A percentile compares a stretch with the other conserved stretches of the same genome.
These are phyloP conservation scores for Nakaseomyces glabratus DNA, from an alignment of 1,139 yeast genomes.

Conservation along the genomic window DNA sequence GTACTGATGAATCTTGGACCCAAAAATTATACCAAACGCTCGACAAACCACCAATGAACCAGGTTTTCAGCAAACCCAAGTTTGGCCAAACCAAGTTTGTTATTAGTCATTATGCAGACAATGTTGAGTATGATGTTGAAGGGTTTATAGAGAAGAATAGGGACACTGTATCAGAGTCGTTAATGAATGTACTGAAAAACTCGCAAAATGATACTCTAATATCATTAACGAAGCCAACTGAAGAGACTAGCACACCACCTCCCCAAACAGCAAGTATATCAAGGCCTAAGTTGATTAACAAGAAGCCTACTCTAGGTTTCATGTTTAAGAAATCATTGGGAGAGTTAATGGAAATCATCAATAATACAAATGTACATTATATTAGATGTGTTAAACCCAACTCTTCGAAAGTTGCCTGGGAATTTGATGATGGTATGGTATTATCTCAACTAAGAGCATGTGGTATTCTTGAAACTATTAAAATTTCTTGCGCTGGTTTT, in stretches of 20 bases:
- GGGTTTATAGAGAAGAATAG: slow-evolving; percentile 97
- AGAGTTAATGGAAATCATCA: slow-evolving; percentile 88
- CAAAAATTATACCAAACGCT: slow-evolving; percentile 84
- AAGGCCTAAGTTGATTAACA: slow-evolving; percentile 39
- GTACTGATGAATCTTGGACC: slow-evolving; percentile 89
- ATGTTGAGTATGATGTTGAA: slow-evolving; percentile 85
- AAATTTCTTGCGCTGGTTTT: slow-evolving; percentile 97
- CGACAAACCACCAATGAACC: slow-evolving; percentile 69
- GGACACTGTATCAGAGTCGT: slow-evolving; percentile 97
- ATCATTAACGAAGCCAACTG: slow-evolving; percentile 48
- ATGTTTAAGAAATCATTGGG: slow-evolving; percentile 89
- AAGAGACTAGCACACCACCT: slow-evolving; percentile 34
- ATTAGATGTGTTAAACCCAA: slow-evolving; percentile 98
- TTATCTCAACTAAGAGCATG: slow-evolving; percentile 94
- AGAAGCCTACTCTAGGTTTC: slow-evolving; percentile 92
- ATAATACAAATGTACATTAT: slow-evolving; percentile 93
- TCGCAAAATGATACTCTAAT: slow-evolving; percentile 59
- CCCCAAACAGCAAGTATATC: slow-evolving; percentile 33
- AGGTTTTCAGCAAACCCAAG: slow-evolving; percentile 86
- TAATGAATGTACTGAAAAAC: slow-evolving; percentile 71
- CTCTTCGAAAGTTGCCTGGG: slow-evolving; percentile 93
- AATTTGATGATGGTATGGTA: slow-evolving; percentile 93
- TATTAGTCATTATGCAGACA: slow-evolving; percentile 92
- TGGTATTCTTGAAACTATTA: slow-evolving; percentile 96
- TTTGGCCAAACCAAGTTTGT: slow-evolving; percentile 90